Evolutionary conservation across 2,329 filamentous ascomycete species (phyloP).

Genomic region (Gremmenia infestans): DNA sequence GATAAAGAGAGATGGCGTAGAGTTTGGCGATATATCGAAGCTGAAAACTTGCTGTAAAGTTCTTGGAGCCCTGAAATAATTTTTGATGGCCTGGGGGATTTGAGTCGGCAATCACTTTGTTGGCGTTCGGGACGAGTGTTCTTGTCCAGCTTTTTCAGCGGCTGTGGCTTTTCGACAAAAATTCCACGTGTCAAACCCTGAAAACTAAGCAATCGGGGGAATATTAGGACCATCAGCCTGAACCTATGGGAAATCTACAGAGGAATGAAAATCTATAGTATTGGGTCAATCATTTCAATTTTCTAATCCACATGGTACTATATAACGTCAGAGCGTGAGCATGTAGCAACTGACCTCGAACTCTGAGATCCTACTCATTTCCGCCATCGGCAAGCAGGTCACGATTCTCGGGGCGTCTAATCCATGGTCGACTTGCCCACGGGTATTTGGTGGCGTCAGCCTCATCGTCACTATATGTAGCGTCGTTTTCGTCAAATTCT

Average conservation of each 20-base stretch:
- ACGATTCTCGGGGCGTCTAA: conserved; percentile 2
- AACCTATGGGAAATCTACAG: neutral
- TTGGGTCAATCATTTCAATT: neutral
- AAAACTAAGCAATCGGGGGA: neutral
- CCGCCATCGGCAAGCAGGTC: too few species aligned
- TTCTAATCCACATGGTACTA: neutral
- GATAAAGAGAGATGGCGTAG: conserved; percentile 9
- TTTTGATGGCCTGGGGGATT: too few species aligned
- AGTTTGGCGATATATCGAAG: neutral
- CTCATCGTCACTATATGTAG: conserved; percentile 25
- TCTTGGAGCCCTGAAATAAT: neutral
- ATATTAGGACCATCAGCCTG: neutral
- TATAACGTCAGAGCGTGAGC: neutral
- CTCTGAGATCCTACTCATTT: neutral
- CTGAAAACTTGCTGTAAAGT: neutral
- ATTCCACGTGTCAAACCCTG: neutral
- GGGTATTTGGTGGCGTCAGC: conserved; percentile 23
- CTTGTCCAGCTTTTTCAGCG: neutral
- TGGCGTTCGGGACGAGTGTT: too few species aligned
- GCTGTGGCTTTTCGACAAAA: too few species aligned
- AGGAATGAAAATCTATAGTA: neutral
- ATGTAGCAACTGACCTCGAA: conserved; percentile 1
- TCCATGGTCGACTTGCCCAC: conserved; percentile 20
- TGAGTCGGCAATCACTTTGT: too few species aligned
- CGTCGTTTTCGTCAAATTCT: conserved; percentile 27